Evolutionary conservation across 371 early-diverging fungal species (phyloP), one percentile per base, ranked within the genome.

Genomic region (Rhizopus arrhizus): DNA sequence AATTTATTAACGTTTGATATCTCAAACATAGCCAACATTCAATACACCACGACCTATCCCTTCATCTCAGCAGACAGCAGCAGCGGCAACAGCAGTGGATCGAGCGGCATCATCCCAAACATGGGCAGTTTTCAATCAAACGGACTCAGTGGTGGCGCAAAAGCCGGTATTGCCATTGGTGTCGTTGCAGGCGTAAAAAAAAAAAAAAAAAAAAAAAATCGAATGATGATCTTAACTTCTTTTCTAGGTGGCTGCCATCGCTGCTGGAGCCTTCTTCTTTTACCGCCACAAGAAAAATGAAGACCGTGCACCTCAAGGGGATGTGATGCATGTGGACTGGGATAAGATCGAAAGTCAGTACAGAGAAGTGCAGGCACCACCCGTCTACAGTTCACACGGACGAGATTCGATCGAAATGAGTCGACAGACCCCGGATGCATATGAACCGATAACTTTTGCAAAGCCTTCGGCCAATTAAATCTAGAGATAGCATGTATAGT

Each of bases 301-400:
- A 9, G 12, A 40, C 22, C 8, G 29, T 29, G 5, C 5, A 13
- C 13, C 43, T 13, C 5, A 11, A 43, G n/a, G 40, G 40, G 38
- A 31, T 5, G 58, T 49, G 32, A 49, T 58, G 29, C 22, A 59
- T n/a, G 49, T 58, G 3, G 51, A 58, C 35, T 58, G 50, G 58
- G 58, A 58, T 22, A 40, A 42, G 15, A 50, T 58, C n/a, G 58
- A 58, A 40, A 34, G 47, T 9, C 50, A 58, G n/a, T 58, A 50
- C 12, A 50, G 13, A 41, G 58, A 58, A 33, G 32, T 58, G 9
- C 58, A 47, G 9, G 11, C 47, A 10, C 48, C 48, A 0, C 48
- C 48, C 9, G 29, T 22, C 7, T 48, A 48, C 12, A 48, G 29
- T 8, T 29, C 48, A 3, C 29, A 29, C 9, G 48, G 28, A 15